phyloP scores from a whole-genome alignment of 805 yeast genomes.

The Lipomyces yamadae region DNA sequence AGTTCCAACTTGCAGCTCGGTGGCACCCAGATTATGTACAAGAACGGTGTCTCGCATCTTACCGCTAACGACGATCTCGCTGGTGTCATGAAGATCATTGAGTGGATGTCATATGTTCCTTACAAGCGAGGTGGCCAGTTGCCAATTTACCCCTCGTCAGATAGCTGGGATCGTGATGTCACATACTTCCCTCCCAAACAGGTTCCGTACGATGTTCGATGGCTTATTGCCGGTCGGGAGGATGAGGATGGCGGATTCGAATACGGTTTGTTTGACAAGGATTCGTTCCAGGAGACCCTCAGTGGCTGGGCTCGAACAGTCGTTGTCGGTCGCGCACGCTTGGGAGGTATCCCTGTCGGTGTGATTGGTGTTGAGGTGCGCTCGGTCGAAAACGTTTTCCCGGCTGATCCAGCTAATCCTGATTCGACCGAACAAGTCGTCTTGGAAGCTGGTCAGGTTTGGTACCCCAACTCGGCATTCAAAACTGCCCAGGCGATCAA shows the following conservation, averaged over 20 bases:
- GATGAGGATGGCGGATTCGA: constrained; percentile 70
- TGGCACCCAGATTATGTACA: constrained; percentile 99
- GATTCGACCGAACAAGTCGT: constrained; percentile 83
- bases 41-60: constrained; percentile 96
- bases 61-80: constrained; percentile 97
- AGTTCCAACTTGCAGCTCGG: constrained; percentile 96
- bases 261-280: constrained; percentile 87
- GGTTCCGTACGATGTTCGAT: constrained; percentile 87
- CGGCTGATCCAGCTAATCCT: constrained; percentile 99
- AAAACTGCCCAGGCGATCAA: constrained; percentile 98
- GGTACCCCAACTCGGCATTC: constrained; percentile 99
- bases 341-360: constrained; percentile 99
- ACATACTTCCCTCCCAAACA: constrained; percentile 74
- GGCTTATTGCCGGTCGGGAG: constrained; percentile 87
- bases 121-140: constrained; percentile 87
- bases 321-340: constrained; percentile 97
- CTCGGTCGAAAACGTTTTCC: constrained; percentile 82
- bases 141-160: constrained; percentile 78
- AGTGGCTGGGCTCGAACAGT: constrained; percentile 99
- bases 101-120: constrained; percentile 95
- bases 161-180: constrained; percentile 92
- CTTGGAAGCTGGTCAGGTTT: constrained; percentile 98
- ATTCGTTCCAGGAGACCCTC: constrained; percentile 92
- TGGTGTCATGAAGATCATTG: constrained; percentile 91
- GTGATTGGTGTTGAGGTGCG: constrained; percentile 96